Evolutionary conservation across 768 basidiomycete species (phyloP).

Genomic region (Basidioascus undulatus): DNA sequence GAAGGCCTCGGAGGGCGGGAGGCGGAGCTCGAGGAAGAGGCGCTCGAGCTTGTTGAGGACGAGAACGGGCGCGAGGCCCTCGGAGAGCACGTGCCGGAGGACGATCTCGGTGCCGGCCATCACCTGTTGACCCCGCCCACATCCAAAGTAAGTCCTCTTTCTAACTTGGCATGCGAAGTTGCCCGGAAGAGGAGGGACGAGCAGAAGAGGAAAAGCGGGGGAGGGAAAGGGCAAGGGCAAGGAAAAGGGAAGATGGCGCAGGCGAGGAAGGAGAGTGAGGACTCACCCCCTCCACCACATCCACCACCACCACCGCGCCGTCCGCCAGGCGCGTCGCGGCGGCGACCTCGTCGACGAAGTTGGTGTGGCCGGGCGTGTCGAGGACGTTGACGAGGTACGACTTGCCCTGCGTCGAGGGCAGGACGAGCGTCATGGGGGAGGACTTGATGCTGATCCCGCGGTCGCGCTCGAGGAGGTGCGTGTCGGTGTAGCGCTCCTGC

Average conservation of each 20-base stretch:
- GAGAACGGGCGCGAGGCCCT: constrained; percentile 56
- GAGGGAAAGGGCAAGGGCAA: constrained; percentile 10
- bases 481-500: constrained; percentile 87
- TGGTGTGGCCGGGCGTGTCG: constrained; percentile 94
- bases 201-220: background rate
- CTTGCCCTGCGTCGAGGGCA: constrained; percentile 65
- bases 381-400: constrained; percentile 81
- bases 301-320: constrained; percentile 79
- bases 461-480: constrained; percentile 64
- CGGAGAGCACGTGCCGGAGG: constrained; percentile 49
- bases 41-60: constrained; percentile 96
- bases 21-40: constrained; percentile 80
- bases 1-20: constrained; percentile 88
- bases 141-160: background rate
- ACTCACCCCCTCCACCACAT: constrained; percentile 90
- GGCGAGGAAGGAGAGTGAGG: constrained; percentile 1
- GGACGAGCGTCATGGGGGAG: constrained; percentile 78
- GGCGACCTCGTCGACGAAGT: constrained; percentile 95
- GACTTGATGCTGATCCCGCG: constrained; percentile 90
- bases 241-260: too few species aligned
- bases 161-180: too few species aligned
- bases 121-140: constrained; percentile 26
- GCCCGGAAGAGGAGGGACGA: background rate
- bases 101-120: constrained; percentile 82
- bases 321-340: constrained; percentile 65